Evolutionary conservation across 176 grass and related monocot species (phyloP).

Genomic region (Zoysia pacifica): DNA sequence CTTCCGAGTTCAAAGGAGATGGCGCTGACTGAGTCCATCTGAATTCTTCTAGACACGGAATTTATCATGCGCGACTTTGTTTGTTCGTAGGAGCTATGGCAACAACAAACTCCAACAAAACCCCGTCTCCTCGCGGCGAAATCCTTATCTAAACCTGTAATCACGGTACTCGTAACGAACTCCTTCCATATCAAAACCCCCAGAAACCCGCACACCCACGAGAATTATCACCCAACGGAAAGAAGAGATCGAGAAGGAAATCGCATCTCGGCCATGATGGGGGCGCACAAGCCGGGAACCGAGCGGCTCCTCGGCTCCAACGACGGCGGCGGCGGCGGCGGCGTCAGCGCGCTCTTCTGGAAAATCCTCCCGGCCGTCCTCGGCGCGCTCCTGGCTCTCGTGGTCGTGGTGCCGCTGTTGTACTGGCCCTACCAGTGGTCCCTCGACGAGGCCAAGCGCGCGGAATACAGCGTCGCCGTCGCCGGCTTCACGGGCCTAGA

Average conservation of each 20-base stretch:
- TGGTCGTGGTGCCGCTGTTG: conserved; percentile 4
- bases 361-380: conserved; percentile 1
- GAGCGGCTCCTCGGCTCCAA: not conserved
- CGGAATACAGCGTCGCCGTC: conserved; percentile 40
- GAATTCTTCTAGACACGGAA: not conserved
- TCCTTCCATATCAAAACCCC: not conserved
- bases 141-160: not conserved
- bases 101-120: not conserved
- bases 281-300: not conserved
- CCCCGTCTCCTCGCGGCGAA: not conserved
- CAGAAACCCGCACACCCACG: not conserved
- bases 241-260: not conserved
- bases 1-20: not conserved
- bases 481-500: conserved; percentile 33
- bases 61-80: not conserved
- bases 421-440: not conserved
- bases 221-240: not conserved
- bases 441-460: conserved; percentile 16
- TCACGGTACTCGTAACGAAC: not conserved
- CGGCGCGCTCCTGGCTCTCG: conserved; percentile 12
- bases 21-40: not conserved
- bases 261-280: conserved; percentile 21
- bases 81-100: not conserved
- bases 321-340: not conserved
- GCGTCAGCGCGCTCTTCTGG: not conserved